These are phyloP conservation scores for Paramyrothecium sp. DNA, from an alignment of 2,329 filamentous ascomycete genomes.

Conservation along the genomic window DNA sequence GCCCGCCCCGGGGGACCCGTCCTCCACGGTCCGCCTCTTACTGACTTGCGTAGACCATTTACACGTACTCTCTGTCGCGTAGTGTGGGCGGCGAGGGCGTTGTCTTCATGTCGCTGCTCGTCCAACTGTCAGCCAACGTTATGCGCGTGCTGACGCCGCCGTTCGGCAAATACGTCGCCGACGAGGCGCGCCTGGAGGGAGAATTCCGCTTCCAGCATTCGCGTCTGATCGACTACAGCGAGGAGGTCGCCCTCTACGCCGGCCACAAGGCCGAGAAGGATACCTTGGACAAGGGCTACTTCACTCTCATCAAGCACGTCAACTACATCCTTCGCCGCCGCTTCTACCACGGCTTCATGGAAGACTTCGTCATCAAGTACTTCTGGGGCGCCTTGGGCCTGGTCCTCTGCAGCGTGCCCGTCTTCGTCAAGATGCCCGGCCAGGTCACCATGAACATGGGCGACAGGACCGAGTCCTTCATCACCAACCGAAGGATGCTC, in stretches of 20 bases:
- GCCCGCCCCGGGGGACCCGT: no score
- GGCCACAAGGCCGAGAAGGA: slow-evolving; percentile 96
- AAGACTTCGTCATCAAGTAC: slow-evolving; percentile 99
- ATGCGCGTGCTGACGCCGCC: slow-evolving; percentile 95
- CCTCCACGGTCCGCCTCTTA: no score
- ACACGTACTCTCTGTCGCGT: slow-evolving; percentile 89
- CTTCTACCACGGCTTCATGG: slow-evolving; percentile 98
- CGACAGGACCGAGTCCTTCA: slow-evolving; percentile 73
- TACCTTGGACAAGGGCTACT: slow-evolving; percentile 95
- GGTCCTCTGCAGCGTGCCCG: slow-evolving; percentile 87
- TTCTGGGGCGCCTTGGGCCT: slow-evolving; percentile 96
- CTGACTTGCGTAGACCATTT: slow-evolving; percentile 60
- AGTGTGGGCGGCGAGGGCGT: slow-evolving; percentile 96
- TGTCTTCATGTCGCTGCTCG: slow-evolving; percentile 90
- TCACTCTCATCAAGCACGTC: slow-evolving; percentile 98
- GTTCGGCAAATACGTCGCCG: slow-evolving; percentile 96
- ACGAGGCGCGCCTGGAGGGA: slow-evolving; percentile 90
- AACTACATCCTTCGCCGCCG: slow-evolving; percentile 88
- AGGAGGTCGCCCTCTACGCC: slow-evolving; percentile 89
- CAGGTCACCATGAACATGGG: slow-evolving; percentile 64
- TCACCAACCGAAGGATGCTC: slow-evolving; percentile 90
- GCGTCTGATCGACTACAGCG: slow-evolving; percentile 89
- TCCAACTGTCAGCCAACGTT: slow-evolving; percentile 87
- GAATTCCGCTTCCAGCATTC: slow-evolving; percentile 97
- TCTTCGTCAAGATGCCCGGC: slow-evolving; percentile 90